phyloP scores from a whole-genome alignment of 495 filamentous ascomycete species.

The Astrocystis sublimbata region DNA sequence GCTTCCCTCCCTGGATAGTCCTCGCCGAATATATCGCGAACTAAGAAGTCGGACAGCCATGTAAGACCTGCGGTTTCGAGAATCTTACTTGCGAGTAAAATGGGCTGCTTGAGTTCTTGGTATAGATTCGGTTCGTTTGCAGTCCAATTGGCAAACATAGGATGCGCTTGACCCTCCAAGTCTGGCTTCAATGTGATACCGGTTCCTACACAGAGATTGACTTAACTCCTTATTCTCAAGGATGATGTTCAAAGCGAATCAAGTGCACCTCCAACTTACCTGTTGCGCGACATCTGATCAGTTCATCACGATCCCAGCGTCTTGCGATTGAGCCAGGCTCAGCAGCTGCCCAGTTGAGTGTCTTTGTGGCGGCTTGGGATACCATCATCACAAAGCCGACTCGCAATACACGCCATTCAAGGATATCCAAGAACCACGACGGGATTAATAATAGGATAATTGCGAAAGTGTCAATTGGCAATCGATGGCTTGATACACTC shows the following conservation, averaged over 20 bases:
- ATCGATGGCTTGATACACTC: not conserved
- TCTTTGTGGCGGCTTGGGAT: constrained; percentile 1
- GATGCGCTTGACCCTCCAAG: constrained; percentile 35
- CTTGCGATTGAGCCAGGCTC: constrained; percentile 31
- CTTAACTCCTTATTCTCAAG: not conserved
- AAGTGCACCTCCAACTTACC: constrained; percentile 22
- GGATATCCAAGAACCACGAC: not conserved
- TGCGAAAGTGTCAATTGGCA: not conserved
- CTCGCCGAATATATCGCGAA: constrained; percentile 36
- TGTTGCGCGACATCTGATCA: constrained; percentile 34
- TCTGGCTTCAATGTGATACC: constrained; percentile 18
- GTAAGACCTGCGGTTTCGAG: constrained; percentile 34
- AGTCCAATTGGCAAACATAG: constrained; percentile 36
- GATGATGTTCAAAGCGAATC: not conserved
- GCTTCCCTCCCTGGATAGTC: constrained; percentile 32
- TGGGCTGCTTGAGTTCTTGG: constrained; percentile 33
- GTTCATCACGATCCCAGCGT: constrained; percentile 34
- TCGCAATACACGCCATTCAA: not conserved
- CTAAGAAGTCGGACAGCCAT: constrained; percentile 42
- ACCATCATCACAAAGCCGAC: constrained; percentile 12
- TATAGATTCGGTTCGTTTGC: constrained; percentile 18
- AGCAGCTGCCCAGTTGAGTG: constrained; percentile 11
- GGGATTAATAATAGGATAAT: not conserved
- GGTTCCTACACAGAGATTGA: not conserved
- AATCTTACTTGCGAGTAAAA: constrained; percentile 38